A percentile compares a stretch with the other conserved stretches of the same genome.
These are phyloP conservation scores for Bonia amplexicaulis DNA, from an alignment of 176 grass and related monocot species.

Conservation along the genomic window DNA sequence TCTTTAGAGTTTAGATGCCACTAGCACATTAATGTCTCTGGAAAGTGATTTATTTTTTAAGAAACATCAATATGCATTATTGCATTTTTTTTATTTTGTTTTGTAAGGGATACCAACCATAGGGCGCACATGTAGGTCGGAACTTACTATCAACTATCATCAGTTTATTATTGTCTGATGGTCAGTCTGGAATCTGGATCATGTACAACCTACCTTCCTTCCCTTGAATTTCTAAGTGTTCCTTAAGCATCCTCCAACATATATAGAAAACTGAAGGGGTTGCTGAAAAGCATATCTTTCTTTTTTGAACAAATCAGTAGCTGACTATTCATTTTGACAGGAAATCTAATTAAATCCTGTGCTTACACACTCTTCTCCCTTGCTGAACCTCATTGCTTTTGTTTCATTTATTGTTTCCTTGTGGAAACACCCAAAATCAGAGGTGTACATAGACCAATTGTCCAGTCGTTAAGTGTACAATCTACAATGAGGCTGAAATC, in stretches of 20 bases:
- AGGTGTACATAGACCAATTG: neutral
- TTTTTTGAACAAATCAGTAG: neutral
- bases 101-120: neutral
- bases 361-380: neutral
- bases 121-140: neutral
- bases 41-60: neutral
- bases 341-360: neutral
- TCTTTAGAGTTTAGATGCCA: neutral
- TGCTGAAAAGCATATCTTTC: neutral
- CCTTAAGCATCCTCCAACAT: neutral
- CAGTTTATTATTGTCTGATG: neutral
- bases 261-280: neutral
- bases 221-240: neutral
- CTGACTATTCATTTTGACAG: neutral
- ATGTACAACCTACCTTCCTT: neutral
- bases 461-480: neutral
- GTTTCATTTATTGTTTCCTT: neutral
- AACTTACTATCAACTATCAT: neutral
- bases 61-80: neutral
- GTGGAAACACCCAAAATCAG: neutral
- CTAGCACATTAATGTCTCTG: neutral
- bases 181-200: neutral
- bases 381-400: neutral
- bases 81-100: neutral
- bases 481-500: neutral